Evolutionary conservation across 139 green algal species (phyloP).

Genomic region (Raphidocelis subcapitata): DNA sequence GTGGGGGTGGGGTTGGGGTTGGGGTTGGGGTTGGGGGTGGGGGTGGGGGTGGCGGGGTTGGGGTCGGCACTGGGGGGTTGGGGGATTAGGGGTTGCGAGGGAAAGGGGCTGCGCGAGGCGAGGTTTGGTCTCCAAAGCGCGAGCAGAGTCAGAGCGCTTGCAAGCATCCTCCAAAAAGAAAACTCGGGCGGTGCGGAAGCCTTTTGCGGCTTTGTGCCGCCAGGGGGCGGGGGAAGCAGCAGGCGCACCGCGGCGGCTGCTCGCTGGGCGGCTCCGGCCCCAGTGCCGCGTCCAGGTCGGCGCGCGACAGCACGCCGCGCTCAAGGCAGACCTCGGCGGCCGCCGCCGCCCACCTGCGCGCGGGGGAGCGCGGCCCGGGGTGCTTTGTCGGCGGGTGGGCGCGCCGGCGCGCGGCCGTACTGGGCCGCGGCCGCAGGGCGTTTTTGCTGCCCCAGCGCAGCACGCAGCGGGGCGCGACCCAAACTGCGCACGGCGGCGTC

Average conservation of each 20-base stretch:
- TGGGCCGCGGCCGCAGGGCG: neutral
- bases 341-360: constrained; percentile 42
- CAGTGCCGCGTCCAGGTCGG: constrained; percentile 37
- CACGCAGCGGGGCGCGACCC: neutral
- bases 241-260: neutral
- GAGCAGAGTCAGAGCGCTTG: neutral
- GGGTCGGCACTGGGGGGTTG: neutral
- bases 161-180: neutral
- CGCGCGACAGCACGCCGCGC: constrained; percentile 29
- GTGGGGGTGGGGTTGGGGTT: neutral
- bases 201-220: neutral
- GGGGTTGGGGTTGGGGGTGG: neutral
- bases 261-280: constrained; percentile 9
- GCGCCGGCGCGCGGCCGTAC: neutral
- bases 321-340: constrained; percentile 34
- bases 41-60: too few species aligned
- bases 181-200: too few species aligned
- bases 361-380: constrained; percentile 23
- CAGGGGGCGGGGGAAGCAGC: neutral
- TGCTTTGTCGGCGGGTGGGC: neutral
- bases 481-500: neutral
- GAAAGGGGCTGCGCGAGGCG: neutral
- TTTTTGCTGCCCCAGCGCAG: neutral
- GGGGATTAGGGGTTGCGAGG: neutral
- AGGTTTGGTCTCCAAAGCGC: neutral